Percentiles rank a stretch among this genome's conserved stretches.
phyloP scores from a whole-genome alignment of 2,329 filamentous ascomycete species.

The Phyllosticta citrichinensis region DNA sequence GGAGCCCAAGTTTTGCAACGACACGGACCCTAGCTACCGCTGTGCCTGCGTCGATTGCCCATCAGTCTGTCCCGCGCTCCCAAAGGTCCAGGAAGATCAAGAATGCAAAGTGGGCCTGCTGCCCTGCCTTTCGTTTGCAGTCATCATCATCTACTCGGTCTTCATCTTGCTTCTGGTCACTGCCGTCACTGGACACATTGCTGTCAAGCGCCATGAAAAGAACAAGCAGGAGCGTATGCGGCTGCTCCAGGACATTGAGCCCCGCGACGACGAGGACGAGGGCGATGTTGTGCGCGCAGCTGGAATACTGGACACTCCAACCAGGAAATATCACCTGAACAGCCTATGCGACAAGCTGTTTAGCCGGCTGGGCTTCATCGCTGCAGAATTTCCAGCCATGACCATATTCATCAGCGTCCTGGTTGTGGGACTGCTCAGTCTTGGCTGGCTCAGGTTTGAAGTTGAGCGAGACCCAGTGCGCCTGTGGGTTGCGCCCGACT shows the following conservation, averaged over 20 bases:
- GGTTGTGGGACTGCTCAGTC: constrained; percentile 65
- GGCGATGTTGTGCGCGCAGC: constrained; percentile 69
- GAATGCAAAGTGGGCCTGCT: constrained; percentile 75
- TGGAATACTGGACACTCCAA: constrained; percentile 68
- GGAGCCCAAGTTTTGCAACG: constrained; percentile 77
- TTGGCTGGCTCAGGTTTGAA: constrained; percentile 83
- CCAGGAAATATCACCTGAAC: constrained; percentile 73
- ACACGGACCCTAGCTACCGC: constrained; percentile 71
- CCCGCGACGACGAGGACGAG: constrained; percentile 90
- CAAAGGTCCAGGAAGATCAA: constrained; percentile 58
- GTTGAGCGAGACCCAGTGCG: constrained; percentile 83
- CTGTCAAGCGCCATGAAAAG: constrained; percentile 62
- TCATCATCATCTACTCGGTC: constrained; percentile 75
- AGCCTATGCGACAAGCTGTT: constrained; percentile 73
- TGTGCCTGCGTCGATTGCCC: constrained; percentile 94
- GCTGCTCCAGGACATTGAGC: constrained; percentile 71
- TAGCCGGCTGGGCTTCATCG: constrained; percentile 65
- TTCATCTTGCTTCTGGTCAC: constrained; percentile 58
- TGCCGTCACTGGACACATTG: constrained; percentile 62
- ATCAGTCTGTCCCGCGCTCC: constrained; percentile 71
- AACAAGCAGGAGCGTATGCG: constrained; percentile 74
- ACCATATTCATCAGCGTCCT: constrained; percentile 71
- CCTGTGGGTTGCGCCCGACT: constrained; percentile 93
- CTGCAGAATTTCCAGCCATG: constrained; percentile 72
- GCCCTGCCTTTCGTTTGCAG: constrained; percentile 89